A percentile compares a stretch with the other conserved stretches of the same genome.
Evolutionary conservation across 306 rosid species (phyloP).

Genomic region (Canavalia gladiata): DNA sequence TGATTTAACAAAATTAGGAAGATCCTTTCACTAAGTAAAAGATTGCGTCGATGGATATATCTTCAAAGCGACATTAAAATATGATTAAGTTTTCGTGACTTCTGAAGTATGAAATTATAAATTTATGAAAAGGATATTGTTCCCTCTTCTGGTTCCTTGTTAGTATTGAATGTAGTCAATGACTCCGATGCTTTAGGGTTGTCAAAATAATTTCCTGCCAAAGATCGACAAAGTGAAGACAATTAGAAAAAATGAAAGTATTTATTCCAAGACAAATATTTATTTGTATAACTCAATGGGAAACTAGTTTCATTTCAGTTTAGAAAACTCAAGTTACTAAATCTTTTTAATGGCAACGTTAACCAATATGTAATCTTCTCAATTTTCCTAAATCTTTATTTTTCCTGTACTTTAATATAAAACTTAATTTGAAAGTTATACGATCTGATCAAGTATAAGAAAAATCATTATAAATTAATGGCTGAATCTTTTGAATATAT

Average conservation of each 20-base stretch:
- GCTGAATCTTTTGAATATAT: slow-evolving; percentile 40
- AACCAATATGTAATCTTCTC: slow-evolving; percentile 30
- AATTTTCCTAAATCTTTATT: neutral
- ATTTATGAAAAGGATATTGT: slow-evolving; percentile 2
- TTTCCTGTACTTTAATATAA: neutral
- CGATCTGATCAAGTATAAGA: slow-evolving; percentile 15
- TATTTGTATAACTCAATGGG: neutral
- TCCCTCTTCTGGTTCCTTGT: neutral
- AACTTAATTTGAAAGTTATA: slow-evolving; percentile 24
- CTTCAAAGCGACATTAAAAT: neutral
- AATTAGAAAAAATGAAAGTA: neutral
- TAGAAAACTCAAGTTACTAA: slow-evolving; percentile 30
- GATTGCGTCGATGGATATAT: neutral
- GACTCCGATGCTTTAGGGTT: neutral
- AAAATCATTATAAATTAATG: slow-evolving; percentile 29
- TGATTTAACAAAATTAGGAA: slow-evolving; percentile 7
- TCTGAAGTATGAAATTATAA: slow-evolving; percentile 1
- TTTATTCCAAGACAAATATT: slow-evolving; percentile 29
- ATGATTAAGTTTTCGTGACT: neutral
- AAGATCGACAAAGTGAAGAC: neutral
- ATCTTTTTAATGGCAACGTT: neutral
- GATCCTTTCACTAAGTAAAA: slow-evolving; percentile 33
- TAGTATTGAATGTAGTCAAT: neutral
- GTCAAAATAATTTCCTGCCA: slow-evolving; percentile 18
- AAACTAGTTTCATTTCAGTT: slow-evolving; percentile 31